Evolutionary conservation across 1,139 yeast species (phyloP).

Genomic region (Geotrichum restrictum): DNA sequence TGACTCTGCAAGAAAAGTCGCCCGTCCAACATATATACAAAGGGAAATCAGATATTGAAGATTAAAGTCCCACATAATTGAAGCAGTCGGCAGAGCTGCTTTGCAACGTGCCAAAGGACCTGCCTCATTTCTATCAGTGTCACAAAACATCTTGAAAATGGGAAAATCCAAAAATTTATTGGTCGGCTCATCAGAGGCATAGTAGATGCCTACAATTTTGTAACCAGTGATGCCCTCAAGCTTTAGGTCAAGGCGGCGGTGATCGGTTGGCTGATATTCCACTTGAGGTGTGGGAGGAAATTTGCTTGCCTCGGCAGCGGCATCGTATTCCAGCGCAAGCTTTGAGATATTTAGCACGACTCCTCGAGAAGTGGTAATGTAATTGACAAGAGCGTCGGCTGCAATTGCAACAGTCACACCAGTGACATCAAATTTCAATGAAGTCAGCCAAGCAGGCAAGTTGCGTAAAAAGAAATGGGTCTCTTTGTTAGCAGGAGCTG

Average conservation of each 20-base stretch:
- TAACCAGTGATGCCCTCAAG: constrained; percentile 35
- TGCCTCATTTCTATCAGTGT: constrained; percentile 24
- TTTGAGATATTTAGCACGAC: constrained; percentile 6
- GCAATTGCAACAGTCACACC: constrained; percentile 34
- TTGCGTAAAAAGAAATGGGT: constrained; percentile 27
- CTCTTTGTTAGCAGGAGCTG: neutral
- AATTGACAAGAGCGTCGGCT: constrained; percentile 17
- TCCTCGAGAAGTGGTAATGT: constrained; percentile 17
- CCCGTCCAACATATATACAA: constrained; percentile 26
- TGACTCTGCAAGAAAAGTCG: constrained; percentile 12
- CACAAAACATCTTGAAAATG: constrained; percentile 24
- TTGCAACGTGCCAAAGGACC: constrained; percentile 25
- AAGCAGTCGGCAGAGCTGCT: constrained; percentile 30
- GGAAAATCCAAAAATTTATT: constrained; percentile 33
- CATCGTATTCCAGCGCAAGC: constrained; percentile 8
- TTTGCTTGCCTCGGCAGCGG: neutral
- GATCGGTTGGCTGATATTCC: constrained; percentile 8
- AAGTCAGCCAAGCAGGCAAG: constrained; percentile 37
- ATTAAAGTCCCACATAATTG: constrained; percentile 33
- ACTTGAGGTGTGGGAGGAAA: neutral
- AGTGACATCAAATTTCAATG: constrained; percentile 30
- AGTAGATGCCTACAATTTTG: constrained; percentile 29
- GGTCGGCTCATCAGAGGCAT: constrained; percentile 10
- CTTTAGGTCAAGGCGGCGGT: constrained; percentile 22
- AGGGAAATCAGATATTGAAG: constrained; percentile 31